phyloP scores from a whole-genome alignment of 2,329 filamentous ascomycete genomes.

The Cucurbitaria berberidis region DNA sequence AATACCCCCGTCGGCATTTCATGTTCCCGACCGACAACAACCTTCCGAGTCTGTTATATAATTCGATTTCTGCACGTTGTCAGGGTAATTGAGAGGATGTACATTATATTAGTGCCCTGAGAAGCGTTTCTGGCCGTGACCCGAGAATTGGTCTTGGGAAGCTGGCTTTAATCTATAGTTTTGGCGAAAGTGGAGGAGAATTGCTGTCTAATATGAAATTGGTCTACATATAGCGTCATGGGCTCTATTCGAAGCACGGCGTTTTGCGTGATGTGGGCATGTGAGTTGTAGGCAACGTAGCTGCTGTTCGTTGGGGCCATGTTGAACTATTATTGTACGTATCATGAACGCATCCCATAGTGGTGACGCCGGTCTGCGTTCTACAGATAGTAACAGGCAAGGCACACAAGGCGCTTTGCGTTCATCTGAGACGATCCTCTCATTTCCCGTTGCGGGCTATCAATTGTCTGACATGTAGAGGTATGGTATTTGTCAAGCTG shows the following conservation, averaged over 20 bases:
- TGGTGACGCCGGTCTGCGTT: not conserved
- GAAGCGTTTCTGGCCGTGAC: not conserved
- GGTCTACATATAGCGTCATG: not conserved
- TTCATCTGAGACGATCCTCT: not conserved
- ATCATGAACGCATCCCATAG: not conserved
- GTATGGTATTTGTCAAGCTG: not conserved
- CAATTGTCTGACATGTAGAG: not conserved
- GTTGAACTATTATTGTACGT: not conserved
- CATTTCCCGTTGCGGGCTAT: not conserved
- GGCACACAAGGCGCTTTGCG: not conserved
- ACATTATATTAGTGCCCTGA: constrained; percentile 19
- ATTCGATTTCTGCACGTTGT: constrained; percentile 10
- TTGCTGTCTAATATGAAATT: not conserved
- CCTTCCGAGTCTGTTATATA: constrained; percentile 5
- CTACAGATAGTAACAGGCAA: not conserved
- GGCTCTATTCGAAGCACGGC: not conserved
- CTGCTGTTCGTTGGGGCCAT: not conserved
- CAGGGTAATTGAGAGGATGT: constrained; percentile 15
- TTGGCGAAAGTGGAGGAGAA: not conserved
- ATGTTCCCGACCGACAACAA: constrained; percentile 2
- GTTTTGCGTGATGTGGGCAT: not conserved
- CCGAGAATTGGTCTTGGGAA: not conserved
- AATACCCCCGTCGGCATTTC: constrained; percentile 35
- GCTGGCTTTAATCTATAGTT: constrained; percentile 4
- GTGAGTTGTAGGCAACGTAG: not conserved